These are phyloP conservation scores for Pseudonectria buxi DNA, from an alignment of 2,329 filamentous ascomycete species.

Conservation along the genomic window DNA sequence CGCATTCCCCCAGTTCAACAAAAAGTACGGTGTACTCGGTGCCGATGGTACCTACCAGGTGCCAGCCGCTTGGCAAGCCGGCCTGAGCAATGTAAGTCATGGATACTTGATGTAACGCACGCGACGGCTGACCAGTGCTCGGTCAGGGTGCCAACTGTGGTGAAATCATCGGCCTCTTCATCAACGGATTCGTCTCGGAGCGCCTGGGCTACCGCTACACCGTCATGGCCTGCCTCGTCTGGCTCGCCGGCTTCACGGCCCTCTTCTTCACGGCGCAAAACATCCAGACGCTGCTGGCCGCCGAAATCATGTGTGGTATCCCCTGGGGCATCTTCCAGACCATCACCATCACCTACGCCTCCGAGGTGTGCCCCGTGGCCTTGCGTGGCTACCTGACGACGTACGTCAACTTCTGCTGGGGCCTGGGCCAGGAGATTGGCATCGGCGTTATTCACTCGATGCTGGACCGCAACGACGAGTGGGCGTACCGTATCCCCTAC, in stretches of 20 bases:
- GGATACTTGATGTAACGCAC: neutral
- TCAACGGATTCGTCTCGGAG: conserved; percentile 61
- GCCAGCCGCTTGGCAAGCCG: conserved; percentile 56
- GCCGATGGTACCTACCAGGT: conserved; percentile 45
- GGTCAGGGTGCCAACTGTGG: conserved; percentile 51
- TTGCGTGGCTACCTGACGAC: conserved; percentile 66
- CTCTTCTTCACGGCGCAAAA: conserved; percentile 60
- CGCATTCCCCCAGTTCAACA: conserved; percentile 50
- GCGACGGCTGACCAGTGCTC: conserved; percentile 16
- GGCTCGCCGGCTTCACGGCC: conserved; percentile 51
- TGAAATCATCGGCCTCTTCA: conserved; percentile 58
- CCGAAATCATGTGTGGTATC: conserved; percentile 57
- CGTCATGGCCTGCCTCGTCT: conserved; percentile 50
- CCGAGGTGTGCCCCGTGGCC: conserved; percentile 66
- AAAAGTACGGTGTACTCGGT: conserved; percentile 47
- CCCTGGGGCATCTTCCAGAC: conserved; percentile 56
- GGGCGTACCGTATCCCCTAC: conserved; percentile 65
- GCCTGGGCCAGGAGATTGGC: conserved; percentile 65
- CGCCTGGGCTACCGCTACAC: conserved; percentile 62
- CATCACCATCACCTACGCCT: conserved; percentile 58
- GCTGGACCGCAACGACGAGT: conserved; percentile 57
- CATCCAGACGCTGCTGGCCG: conserved; percentile 50
- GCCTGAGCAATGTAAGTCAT: conserved; percentile 45
- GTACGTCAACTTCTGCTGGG: conserved; percentile 74
- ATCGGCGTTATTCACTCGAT: conserved; percentile 68